These are phyloP conservation scores for Raffaelea ambrosiae DNA, from an alignment of 2,329 filamentous ascomycete species.

Conservation along the genomic window DNA sequence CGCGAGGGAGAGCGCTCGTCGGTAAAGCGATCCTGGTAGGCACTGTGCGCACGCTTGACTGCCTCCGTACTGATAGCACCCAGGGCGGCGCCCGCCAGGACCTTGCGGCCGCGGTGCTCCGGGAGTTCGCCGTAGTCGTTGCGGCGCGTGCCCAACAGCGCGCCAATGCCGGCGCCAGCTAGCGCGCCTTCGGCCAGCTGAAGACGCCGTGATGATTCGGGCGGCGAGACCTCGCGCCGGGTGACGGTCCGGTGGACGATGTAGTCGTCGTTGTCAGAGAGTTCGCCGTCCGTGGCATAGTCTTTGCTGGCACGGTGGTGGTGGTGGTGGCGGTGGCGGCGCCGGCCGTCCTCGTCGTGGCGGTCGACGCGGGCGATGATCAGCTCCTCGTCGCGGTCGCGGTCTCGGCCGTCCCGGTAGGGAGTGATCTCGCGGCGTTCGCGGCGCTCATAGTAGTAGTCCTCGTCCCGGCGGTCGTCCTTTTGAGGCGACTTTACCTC, in stretches of 20 bases:
- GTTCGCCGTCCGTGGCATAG: constrained; percentile 24
- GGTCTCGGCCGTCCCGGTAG: constrained; percentile 23
- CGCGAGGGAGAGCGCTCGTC: constrained; percentile 21
- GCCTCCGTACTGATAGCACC: constrained; percentile 56
- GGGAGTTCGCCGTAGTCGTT: constrained; percentile 40
- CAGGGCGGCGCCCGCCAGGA: constrained; percentile 52
- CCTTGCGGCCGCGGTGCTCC: constrained; percentile 47
- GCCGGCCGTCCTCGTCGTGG: constrained; percentile 26
- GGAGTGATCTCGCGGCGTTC: constrained; percentile 34
- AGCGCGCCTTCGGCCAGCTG: constrained; percentile 57
- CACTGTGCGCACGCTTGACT: constrained; percentile 50
- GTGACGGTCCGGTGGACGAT: constrained; percentile 35
- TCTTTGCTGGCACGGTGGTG: constrained; percentile 29
- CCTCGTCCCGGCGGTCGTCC: constrained; percentile 23
- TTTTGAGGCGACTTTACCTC: not conserved
- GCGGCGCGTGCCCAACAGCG: constrained; percentile 48
- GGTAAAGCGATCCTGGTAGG: constrained; percentile 46
- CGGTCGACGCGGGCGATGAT: constrained; percentile 18
- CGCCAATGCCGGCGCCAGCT: constrained; percentile 53
- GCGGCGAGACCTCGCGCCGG: constrained; percentile 41
- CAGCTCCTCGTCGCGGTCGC: constrained; percentile 23
- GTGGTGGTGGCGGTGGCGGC: constrained; percentile 22
- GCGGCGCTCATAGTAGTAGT: constrained; percentile 45
- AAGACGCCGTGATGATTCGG: constrained; percentile 37
- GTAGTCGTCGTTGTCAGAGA: constrained; percentile 32